Evolutionary conservation across 495 filamentous ascomycete genomes (phyloP).

Genomic region (Aspergillus cavernicola): DNA sequence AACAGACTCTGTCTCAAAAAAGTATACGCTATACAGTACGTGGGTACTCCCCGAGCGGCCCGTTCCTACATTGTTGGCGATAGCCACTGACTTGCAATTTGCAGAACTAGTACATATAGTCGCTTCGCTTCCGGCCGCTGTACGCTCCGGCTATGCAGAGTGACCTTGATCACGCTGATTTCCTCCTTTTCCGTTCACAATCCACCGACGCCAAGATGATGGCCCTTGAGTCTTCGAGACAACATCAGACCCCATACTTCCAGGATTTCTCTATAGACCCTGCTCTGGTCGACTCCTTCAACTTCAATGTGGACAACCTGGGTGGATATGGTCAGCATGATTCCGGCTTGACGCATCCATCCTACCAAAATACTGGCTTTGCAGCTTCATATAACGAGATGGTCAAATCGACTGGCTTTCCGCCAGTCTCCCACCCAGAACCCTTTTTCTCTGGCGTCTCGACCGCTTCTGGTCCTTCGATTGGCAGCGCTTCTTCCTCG

Average conservation of each 20-base stretch:
- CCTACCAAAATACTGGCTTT: slow-evolving; percentile 28
- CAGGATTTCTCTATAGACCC: slow-evolving; percentile 36
- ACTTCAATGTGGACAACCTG: slow-evolving; percentile 28
- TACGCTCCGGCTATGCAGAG: slow-evolving; percentile 17
- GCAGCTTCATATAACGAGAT: slow-evolving; percentile 26
- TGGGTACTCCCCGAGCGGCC: slow-evolving; percentile 14
- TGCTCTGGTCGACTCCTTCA: slow-evolving; percentile 32
- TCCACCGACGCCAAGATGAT: slow-evolving; percentile 30
- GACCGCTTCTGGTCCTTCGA: slow-evolving; percentile 70
- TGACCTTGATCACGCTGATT: slow-evolving; percentile 21
- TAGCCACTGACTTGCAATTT: slow-evolving; percentile 4
- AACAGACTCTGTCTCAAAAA: neutral
- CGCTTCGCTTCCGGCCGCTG: neutral
- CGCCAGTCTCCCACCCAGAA: slow-evolving; percentile 33
- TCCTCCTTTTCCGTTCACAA: slow-evolving; percentile 24
- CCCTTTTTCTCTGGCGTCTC: slow-evolving; percentile 58
- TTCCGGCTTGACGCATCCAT: slow-evolving; percentile 24
- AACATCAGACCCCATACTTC: slow-evolving; percentile 34
- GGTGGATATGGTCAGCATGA: slow-evolving; percentile 24
- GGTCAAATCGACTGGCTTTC: slow-evolving; percentile 29
- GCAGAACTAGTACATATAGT: slow-evolving; percentile 11
- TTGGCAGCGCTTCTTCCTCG: slow-evolving; percentile 70
- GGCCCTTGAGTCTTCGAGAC: slow-evolving; percentile 35
- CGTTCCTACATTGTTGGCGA: slow-evolving; percentile 2
- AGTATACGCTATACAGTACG: neutral